These are phyloP conservation scores for Pseudozyma flocculosa DNA, from an alignment of 1,284 basidiomycete genomes.

Conservation along the genomic window DNA sequence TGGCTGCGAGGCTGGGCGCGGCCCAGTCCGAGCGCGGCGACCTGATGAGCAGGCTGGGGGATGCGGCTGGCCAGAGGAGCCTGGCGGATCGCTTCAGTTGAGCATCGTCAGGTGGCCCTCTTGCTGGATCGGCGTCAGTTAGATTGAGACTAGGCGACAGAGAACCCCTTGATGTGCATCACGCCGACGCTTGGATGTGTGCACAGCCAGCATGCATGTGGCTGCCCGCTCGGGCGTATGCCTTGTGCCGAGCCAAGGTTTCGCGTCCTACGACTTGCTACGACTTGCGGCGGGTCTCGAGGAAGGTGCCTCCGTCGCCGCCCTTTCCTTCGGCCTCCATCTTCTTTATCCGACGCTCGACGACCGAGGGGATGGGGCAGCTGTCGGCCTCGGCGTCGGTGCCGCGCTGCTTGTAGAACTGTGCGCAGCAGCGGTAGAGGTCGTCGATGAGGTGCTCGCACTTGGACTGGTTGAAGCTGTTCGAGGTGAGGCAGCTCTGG, in stretches of 20 bases:
- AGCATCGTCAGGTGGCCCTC: neutral
- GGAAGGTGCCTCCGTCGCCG: constrained; percentile 20
- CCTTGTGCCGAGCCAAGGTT: no score
- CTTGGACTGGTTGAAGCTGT: constrained; percentile 46
- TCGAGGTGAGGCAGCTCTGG: constrained; percentile 49
- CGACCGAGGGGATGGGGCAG: constrained; percentile 48
- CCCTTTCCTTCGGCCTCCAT: constrained; percentile 40
- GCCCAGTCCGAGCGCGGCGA: neutral
- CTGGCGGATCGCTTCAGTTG: neutral
- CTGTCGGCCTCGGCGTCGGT: constrained; percentile 37
- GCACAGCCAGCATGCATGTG: no score
- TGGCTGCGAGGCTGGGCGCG: neutral
- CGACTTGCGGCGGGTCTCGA: constrained; percentile 13
- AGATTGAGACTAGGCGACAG: no score
- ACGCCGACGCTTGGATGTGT: no score
- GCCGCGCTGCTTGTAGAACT: constrained; percentile 46
- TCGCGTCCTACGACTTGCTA: no score
- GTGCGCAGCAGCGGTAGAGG: constrained; percentile 51
- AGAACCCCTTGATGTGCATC: no score
- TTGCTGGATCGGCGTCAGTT: no score
- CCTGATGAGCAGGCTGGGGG: neutral
- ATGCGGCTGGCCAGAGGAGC: neutral
- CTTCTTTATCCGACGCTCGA: constrained; percentile 28
- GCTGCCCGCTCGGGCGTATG: no score
- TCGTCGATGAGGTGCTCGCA: constrained; percentile 48